Conservation (phyloP, 1,284 basidiomycete species). For the Ustilago trichophora region DNA sequence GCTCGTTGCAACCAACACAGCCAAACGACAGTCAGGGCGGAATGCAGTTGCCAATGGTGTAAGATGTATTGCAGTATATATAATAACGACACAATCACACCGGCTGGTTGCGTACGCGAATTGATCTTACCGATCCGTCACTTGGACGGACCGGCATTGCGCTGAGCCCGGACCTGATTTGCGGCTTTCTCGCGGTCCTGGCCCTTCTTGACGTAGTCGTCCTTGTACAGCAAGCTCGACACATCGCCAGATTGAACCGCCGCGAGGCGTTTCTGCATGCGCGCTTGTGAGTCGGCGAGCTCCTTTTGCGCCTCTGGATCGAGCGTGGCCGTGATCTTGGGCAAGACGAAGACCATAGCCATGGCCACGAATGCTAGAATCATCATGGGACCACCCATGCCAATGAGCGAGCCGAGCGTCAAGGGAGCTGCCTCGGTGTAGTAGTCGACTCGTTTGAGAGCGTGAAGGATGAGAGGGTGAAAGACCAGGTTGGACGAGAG, state of each 20-base stretch:
- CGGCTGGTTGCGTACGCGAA: too few relatives aligned
- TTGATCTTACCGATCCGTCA: neutral
- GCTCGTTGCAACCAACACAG: conserved; percentile 40
- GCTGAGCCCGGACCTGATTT: conserved; percentile 14
- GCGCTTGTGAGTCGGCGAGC: conserved; percentile 37
- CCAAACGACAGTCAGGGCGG: conserved; percentile 1
- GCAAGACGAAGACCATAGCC: conserved; percentile 38
- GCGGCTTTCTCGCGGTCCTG: conserved; percentile 16
- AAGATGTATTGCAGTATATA: neutral
- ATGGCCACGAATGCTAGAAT: conserved; percentile 39
- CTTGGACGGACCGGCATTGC: conserved; percentile 19
- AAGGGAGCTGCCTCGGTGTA: conserved; percentile 41
- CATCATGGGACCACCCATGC: conserved; percentile 47
- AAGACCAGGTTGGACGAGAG: conserved; percentile 27
- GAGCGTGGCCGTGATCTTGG: conserved; percentile 38
- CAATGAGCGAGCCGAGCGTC: conserved; percentile 35
- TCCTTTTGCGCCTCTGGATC: conserved; percentile 52
- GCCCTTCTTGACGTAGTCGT: conserved; percentile 25
- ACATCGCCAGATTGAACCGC: conserved; percentile 49
- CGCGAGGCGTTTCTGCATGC: conserved; percentile 47
- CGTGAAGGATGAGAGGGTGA: conserved; percentile 41
- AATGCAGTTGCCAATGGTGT: conserved; percentile 26
- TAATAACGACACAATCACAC: too few relatives aligned
- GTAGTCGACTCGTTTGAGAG: conserved; percentile 36
- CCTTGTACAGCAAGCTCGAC: conserved; percentile 35